Evolutionary conservation across 148 eudicot species (phyloP), one percentile per base, ranked within the genome.

Genomic region (Spergularia bocconei): DNA sequence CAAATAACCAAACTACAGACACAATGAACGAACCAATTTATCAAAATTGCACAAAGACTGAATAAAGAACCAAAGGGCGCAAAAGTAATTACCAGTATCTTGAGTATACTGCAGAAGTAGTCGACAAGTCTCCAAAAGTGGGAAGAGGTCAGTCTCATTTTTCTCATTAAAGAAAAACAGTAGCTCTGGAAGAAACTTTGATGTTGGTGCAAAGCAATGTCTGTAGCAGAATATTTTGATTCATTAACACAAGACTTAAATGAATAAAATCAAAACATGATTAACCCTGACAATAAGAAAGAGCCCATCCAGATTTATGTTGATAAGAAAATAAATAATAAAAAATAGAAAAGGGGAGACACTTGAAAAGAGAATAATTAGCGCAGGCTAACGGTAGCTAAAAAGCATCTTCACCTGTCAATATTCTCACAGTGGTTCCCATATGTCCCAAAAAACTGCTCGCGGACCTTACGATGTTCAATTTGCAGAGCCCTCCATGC

Each of bases 401-500:
- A 47, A 47, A 54, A 67, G 56, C 38, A 56, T 44, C 25, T 20
- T 74, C 63, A 92, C 98, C 97, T 90, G 87, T 78, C 85, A 47
- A 92, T 90, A 83, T 87, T 82, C 80, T 92, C 84, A 78, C 85
- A 90, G 67, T 54, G 80, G 70, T 75, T 82, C 65, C 98, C 98
- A 66, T 87, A 92, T 58, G 85, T 87, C 79, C 36, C 29, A 75
- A 85, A 90, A 82, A 95, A 95, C 73, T 84, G 80, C 70, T 87
- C 87, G 47, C 97, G 88, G 67, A 88, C 84, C 82, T 79, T 89
- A 57, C 60, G 73, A 66, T 85, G 96, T 75, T 90, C 97, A 70
- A 84, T 88, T 87, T 87, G 81, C 76, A 90, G 87, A 50, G 73
- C 92, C 80, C 82, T 89, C 88, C 93, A 86, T 82, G 93, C 98